phyloP scores from a whole-genome alignment of 2,329 filamentous ascomycete species.

The Xylaria sp. region DNA sequence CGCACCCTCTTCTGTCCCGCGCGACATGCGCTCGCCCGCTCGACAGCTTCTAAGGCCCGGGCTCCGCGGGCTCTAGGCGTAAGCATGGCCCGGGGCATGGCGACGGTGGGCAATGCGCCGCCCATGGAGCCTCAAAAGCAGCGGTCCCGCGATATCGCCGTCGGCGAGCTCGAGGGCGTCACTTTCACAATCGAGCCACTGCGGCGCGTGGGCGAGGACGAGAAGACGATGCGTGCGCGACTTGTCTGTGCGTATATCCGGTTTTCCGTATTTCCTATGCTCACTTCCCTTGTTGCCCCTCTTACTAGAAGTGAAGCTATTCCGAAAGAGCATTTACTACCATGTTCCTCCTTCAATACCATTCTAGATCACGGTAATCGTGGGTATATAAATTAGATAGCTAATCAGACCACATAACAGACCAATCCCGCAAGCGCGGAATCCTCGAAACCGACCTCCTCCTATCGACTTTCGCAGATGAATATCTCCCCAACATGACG shows the following conservation, averaged over 20 bases:
- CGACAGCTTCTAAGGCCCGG: conserved; percentile 10
- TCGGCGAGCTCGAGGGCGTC: conserved; percentile 88
- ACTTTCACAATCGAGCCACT: conserved; percentile 92
- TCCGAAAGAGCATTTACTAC: no score
- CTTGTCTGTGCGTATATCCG: conserved; percentile 75
- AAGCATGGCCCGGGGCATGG: conserved; percentile 35
- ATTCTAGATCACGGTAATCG: no score
- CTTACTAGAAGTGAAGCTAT: not conserved
- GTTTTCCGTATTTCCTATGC: conserved; percentile 31
- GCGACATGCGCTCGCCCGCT: conserved; percentile 29
- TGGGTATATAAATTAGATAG: no score
- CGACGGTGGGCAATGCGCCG: conserved; percentile 43
- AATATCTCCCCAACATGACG: conserved; percentile 79
- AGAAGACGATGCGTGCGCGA: conserved; percentile 86
- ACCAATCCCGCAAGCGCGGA: conserved; percentile 96
- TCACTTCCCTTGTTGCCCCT: conserved; percentile 23
- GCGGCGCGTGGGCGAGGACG: conserved; percentile 83
- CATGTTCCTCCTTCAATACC: no score
- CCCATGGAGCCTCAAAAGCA: conserved; percentile 47
- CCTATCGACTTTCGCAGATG: conserved; percentile 92
- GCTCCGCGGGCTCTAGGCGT: conserved; percentile 39
- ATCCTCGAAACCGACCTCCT: conserved; percentile 96
- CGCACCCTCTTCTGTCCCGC: conserved; percentile 42
- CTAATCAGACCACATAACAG: conserved; percentile 57
- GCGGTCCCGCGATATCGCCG: conserved; percentile 69